A percentile compares a stretch with the other conserved stretches of the same genome.
Conservation (phyloP, 1,139 yeast genomes). For the Geotrichum carabidarum region DNA sequence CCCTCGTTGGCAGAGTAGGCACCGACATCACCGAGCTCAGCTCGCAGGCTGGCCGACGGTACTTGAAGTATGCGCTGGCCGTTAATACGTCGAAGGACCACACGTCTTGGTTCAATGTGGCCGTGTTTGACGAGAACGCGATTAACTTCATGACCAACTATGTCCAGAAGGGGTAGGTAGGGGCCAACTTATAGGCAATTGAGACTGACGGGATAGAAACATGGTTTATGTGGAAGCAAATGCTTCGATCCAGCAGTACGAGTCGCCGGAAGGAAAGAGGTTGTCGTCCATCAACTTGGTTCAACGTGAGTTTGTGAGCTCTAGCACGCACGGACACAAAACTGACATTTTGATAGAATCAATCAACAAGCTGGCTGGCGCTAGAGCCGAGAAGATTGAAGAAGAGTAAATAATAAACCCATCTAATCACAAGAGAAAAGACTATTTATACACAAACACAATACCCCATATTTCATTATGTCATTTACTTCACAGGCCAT, state of each 20-base stretch:
- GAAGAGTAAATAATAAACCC: background rate
- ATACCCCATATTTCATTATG: background rate
- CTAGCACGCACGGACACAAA: background rate
- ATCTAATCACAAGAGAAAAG: background rate
- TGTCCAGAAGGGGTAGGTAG: constrained; percentile 47
- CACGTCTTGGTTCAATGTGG: constrained; percentile 60
- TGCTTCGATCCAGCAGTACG: constrained; percentile 48
- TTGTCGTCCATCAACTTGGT: constrained; percentile 42
- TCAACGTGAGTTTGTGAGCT: constrained; percentile 34
- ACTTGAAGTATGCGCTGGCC: constrained; percentile 55
- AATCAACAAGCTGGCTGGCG: constrained; percentile 13
- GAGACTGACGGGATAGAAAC: constrained; percentile 9
- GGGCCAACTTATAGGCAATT: no score
- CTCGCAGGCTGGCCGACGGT: constrained; percentile 47
- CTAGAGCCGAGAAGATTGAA: constrained; percentile 2
- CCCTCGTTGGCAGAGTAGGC: constrained; percentile 53
- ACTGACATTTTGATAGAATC: constrained; percentile 14
- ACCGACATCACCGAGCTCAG: constrained; percentile 41
- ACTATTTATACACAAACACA: background rate
- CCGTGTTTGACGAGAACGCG: constrained; percentile 52
- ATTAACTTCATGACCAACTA: constrained; percentile 50
- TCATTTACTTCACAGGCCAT: background rate
- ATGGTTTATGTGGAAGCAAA: constrained; percentile 58
- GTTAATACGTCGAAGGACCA: constrained; percentile 50
- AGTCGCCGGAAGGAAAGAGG: constrained; percentile 50